A percentile compares a stretch with the other conserved stretches of the same genome.
Conservation (phyloP, 768 basidiomycete genomes). For the Aureoboletus auriporus region DNA sequence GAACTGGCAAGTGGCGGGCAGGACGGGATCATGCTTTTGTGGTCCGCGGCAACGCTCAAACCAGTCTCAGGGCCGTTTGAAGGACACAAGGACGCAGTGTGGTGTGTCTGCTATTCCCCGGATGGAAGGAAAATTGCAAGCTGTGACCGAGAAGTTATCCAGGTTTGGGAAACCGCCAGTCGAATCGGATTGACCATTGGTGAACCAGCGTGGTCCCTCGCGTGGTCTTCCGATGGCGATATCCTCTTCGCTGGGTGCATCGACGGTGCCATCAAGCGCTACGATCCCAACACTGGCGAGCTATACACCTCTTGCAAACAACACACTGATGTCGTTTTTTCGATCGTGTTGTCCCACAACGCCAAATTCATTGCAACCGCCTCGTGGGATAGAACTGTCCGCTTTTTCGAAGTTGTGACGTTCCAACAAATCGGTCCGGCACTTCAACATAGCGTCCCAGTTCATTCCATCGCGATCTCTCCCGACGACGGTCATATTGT, state of each 20-base stretch:
- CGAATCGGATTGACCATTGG: slow-evolving; percentile 1
- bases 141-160: slow-evolving; percentile 16
- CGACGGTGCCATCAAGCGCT: slow-evolving; percentile 14
- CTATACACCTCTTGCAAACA: slow-evolving; percentile 1
- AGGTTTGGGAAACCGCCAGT: slow-evolving; percentile 12
- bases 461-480: slow-evolving; percentile 15
- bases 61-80: slow-evolving; percentile 4
- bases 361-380: slow-evolving; percentile 23
- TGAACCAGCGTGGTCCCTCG: slow-evolving; percentile 20
- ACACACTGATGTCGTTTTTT: slow-evolving; percentile 18
- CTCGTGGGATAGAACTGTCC: slow-evolving; percentile 25
- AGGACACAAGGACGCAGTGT: slow-evolving; percentile 11
- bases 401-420: slow-evolving; percentile 24
- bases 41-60: slow-evolving; percentile 10
- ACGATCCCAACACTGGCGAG: slow-evolving; percentile 4
- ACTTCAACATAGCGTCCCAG: slow-evolving; percentile 10
- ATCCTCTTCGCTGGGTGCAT: slow-evolving; percentile 17
- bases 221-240: slow-evolving; percentile 14
- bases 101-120: slow-evolving; percentile 18
- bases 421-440: slow-evolving; percentile 14
- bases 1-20: slow-evolving; percentile 14
- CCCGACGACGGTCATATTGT: slow-evolving; percentile 12
- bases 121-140: slow-evolving; percentile 17
- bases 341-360: slow-evolving; percentile 17
- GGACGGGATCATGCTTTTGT: slow-evolving; percentile 15